Conservation (phyloP, 202 grass and related monocot genomes). For the Zizania palustris region DNA sequence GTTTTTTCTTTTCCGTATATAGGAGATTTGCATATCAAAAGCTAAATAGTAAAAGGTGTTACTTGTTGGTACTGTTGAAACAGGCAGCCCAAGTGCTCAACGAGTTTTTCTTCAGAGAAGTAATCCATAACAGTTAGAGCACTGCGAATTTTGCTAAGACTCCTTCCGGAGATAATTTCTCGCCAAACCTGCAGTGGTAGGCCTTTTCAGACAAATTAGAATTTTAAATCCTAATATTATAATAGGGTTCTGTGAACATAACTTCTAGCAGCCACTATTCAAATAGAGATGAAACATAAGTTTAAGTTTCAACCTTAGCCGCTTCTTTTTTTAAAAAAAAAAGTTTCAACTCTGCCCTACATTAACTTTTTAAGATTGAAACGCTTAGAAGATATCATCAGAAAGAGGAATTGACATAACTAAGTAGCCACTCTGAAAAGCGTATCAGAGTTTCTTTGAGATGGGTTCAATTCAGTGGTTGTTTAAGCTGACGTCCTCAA, state of each 20-base stretch:
- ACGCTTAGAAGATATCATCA: too few species aligned
- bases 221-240: background rate
- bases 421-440: background rate
- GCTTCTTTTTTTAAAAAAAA: too few species aligned
- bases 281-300: too few species aligned
- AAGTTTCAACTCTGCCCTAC: too few species aligned
- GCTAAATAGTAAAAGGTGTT: slow-evolving; percentile 31
- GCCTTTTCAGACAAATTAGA: background rate
- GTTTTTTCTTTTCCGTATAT: slow-evolving; percentile 42
- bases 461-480: background rate
- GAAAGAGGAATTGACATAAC: background rate
- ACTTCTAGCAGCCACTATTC: background rate
- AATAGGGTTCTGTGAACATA: too few species aligned
- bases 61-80: slow-evolving; percentile 4
- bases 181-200: background rate
- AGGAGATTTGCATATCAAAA: slow-evolving; percentile 39
- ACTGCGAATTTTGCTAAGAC: background rate
- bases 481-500: background rate
- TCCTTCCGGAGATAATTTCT: background rate
- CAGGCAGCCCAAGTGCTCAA: background rate
- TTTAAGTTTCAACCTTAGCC: too few species aligned
- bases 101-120: background rate
- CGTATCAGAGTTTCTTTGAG: background rate
- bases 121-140: background rate
- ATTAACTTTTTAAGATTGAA: too few species aligned